Percentiles rank a stretch among this genome's conserved stretches.
phyloP scores from a whole-genome alignment of 2,329 filamentous ascomycete genomes.

The Chaetomium strumarium region DNA sequence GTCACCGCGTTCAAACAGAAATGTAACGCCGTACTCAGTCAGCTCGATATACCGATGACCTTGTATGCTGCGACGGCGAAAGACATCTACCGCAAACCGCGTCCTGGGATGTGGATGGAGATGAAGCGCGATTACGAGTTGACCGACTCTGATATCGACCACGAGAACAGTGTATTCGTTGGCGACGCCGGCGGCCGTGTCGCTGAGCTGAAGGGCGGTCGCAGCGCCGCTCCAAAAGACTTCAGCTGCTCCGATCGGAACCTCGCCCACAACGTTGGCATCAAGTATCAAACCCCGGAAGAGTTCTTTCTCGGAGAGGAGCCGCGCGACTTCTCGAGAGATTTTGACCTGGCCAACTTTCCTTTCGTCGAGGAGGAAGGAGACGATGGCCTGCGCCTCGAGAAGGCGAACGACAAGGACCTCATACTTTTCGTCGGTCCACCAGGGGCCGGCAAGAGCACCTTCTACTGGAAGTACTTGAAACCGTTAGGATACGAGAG shows the following conservation, averaged over 20 bases:
- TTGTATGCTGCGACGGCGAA: constrained; percentile 82
- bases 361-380: constrained; percentile 33
- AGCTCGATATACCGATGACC: constrained; percentile 68
- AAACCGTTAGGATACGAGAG: constrained; percentile 74
- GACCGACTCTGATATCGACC: constrained; percentile 55
- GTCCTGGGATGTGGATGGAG: constrained; percentile 79
- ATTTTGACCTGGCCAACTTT: constrained; percentile 65
- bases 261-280: constrained; percentile 77
- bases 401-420: constrained; percentile 62
- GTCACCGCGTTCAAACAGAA: constrained; percentile 80
- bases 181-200: constrained; percentile 72
- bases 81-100: constrained; percentile 81
- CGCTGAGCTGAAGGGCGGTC: constrained; percentile 33
- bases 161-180: constrained; percentile 71
- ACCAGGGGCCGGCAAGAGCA: constrained; percentile 86
- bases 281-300: constrained; percentile 80
- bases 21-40: constrained; percentile 59
- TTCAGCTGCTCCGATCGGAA: constrained; percentile 67
- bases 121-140: constrained; percentile 55
- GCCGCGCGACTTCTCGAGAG: constrained; percentile 58
- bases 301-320: constrained; percentile 76
- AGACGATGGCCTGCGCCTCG: constrained; percentile 38
- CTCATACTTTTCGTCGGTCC: constrained; percentile 83
- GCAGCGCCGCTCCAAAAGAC: constrained; percentile 41
- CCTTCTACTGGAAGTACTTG: constrained; percentile 75